Evolutionary conservation across 2,329 filamentous ascomycete species (phyloP).

Genomic region (Dendryphion nanum): DNA sequence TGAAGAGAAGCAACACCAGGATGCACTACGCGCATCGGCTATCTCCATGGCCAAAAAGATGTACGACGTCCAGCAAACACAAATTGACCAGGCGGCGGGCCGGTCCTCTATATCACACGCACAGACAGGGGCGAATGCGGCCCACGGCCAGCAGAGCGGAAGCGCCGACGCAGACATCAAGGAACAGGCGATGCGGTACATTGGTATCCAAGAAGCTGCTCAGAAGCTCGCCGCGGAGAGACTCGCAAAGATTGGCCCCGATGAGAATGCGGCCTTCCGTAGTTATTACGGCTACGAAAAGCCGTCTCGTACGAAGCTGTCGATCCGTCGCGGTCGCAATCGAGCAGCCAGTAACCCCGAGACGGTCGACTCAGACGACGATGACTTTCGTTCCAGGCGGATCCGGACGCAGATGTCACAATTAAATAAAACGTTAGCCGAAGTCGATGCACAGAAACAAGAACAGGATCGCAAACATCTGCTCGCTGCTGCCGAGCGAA

Average conservation of each 20-base stretch:
- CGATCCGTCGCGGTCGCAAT: constrained; percentile 52
- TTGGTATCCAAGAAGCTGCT: constrained; percentile 79
- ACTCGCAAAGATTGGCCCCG: constrained; percentile 74
- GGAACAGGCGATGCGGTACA: constrained; percentile 50
- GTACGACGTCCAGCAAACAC: constrained; percentile 69
- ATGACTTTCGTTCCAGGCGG: constrained; percentile 66
- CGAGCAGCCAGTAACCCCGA: constrained; percentile 67
- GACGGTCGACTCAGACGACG: constrained; percentile 52
- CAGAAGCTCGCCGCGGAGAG: constrained; percentile 83
- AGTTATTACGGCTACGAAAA: constrained; percentile 70
- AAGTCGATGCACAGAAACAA: constrained; percentile 72
- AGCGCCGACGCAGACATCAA: constrained; percentile 49
- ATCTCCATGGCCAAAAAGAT: constrained; percentile 88
- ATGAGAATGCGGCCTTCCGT: constrained; percentile 65
- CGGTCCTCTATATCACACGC: constrained; percentile 37
- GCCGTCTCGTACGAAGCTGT: constrained; percentile 52
- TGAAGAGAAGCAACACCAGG: constrained; percentile 70
- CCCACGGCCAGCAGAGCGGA: constrained; percentile 23
- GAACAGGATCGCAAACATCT: constrained; percentile 72
- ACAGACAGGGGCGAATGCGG: constrained; percentile 35
- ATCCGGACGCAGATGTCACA: constrained; percentile 79
- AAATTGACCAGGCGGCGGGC: constrained; percentile 49
- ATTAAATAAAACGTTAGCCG: constrained; percentile 65
- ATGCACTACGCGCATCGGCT: constrained; percentile 76
- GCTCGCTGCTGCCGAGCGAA: constrained; percentile 76